phyloP scores from a whole-genome alignment of 129 eudicot species.

The Flaveria bidentis region DNA sequence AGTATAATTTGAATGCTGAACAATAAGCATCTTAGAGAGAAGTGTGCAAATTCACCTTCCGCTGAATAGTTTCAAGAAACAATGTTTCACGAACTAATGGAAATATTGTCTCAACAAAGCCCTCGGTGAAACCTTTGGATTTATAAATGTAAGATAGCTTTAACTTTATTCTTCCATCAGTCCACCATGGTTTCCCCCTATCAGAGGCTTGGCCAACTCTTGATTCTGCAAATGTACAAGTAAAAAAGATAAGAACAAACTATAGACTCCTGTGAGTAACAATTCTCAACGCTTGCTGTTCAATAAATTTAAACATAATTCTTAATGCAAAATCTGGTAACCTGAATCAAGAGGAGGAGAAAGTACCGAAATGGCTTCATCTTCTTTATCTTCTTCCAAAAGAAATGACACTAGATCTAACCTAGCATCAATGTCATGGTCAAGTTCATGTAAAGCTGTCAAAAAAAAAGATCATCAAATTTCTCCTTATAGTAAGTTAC shows the following conservation, averaged over 20 bases:
- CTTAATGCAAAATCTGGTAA: constrained; percentile 16
- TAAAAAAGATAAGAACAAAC: constrained; percentile 15
- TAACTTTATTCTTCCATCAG: constrained; percentile 61
- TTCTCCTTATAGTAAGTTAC: neutral
- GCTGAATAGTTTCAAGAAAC: constrained; percentile 63
- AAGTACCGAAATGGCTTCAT: constrained; percentile 80
- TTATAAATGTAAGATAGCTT: constrained; percentile 65
- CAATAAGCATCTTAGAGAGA: neutral
- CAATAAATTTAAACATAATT: neutral
- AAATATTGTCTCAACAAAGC: constrained; percentile 67
- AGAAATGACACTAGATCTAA: constrained; percentile 72
- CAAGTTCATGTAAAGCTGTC: constrained; percentile 64
- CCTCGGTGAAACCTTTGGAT: constrained; percentile 62
- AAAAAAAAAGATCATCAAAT: neutral
- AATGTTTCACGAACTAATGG: constrained; percentile 79
- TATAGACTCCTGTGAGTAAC: neutral
- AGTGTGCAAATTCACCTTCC: constrained; percentile 51
- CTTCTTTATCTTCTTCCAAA: constrained; percentile 62
- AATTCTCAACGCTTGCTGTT: neutral
- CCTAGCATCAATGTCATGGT: constrained; percentile 65
- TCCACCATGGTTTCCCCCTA: constrained; percentile 66
- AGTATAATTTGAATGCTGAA: neutral
- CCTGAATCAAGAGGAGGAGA: constrained; percentile 71
- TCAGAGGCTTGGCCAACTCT: constrained; percentile 36
- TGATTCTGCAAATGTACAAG: constrained; percentile 39